A percentile compares a stretch with the other conserved stretches of the same genome.
phyloP scores from a whole-genome alignment of 78 protist genomes.

The Thecamonas trahens region DNA sequence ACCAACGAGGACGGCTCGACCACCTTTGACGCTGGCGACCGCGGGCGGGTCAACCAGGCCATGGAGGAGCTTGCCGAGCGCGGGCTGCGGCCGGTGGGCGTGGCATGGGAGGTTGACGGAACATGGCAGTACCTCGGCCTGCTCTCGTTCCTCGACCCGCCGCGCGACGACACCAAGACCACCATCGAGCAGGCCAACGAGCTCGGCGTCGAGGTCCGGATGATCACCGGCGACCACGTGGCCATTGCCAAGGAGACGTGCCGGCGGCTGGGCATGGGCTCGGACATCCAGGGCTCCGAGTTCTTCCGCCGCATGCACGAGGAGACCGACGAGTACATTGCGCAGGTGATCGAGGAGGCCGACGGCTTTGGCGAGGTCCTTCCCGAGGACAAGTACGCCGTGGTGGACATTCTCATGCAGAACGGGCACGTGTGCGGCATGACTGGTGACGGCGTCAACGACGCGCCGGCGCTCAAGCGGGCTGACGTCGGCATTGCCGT shows the following conservation, averaged over 20 bases:
- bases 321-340: constrained; percentile 1
- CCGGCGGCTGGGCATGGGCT: constrained; percentile 62
- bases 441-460: constrained; percentile 97
- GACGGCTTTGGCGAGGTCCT: constrained; percentile 81
- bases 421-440: constrained; percentile 72
- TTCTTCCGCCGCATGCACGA: constrained; percentile 35
- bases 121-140: constrained; percentile 67
- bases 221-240: constrained; percentile 92
- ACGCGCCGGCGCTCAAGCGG: constrained; percentile 94
- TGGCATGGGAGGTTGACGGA: constrained; percentile 14
- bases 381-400: constrained; percentile 85
- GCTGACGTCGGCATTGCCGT: constrained; percentile 97
- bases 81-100: constrained; percentile 73
- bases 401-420: constrained; percentile 67
- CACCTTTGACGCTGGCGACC: constrained; percentile 42
- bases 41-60: constrained; percentile 16
- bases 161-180: constrained; percentile 72
- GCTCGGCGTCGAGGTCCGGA: constrained; percentile 76
- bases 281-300: constrained; percentile 42
- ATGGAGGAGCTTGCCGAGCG: constrained; percentile 58
- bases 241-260: constrained; percentile 78
- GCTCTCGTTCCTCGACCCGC: constrained; percentile 80
- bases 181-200: constrained; percentile 52
- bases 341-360: constrained; percentile 50
- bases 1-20: too few species aligned